Base-by-base conservation (phyloP, 768 basidiomycete genomes). In the Auricularia auricula-judae region DNA sequence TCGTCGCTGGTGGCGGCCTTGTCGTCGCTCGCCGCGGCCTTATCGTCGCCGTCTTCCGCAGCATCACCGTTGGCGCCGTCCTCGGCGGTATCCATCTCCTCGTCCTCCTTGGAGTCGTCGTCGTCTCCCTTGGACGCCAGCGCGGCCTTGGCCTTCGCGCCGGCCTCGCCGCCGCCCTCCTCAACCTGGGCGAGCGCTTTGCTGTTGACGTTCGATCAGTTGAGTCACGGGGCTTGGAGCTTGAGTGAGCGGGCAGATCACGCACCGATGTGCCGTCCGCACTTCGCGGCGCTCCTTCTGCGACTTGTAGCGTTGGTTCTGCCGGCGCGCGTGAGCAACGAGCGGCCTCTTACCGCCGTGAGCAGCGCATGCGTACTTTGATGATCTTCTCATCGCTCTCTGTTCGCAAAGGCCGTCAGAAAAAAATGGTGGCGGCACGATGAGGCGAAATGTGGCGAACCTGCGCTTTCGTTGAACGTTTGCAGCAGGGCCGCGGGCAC, bases 221-320 rank as follows among this genome's bases (percentile, higher is more conserved):
- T 51, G 11, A 51, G 47, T 51, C 47, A 21, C 47, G 14, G 11
- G 47, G 21, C 18, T 5, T 51, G 14, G 18, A 18, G 47, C 47
- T 51, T 16, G 18, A 16, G 47, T 18, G 47, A 51, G 47, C 14
- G 14, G 47, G 47, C 56, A 34, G 34, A 14, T 34, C 14, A 59
- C 56, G 11, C 34, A 59, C 56, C 56, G 56, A 59, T 59, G 34
- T 18, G 29, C 23, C 23, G 12, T 59, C 56, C 56, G 23, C 11
- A 59, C 56, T 34, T 59, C 56, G 56, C 56, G 23, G 23, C 34
- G 56, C 56, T 59, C 56, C 56, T 59, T 59, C 29, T 23, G 11
- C 11, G 23, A n/a, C 56, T 59, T 59, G 56, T 59, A 59, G 21
- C 56, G 56, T 35, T 59, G 56, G 56, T 35, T 59, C 56, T 59